Evolutionary conservation across 2,329 filamentous ascomycete species (phyloP), one percentile per base, ranked within the genome.

Genomic region (Ophiosphaerella narmari): DNA sequence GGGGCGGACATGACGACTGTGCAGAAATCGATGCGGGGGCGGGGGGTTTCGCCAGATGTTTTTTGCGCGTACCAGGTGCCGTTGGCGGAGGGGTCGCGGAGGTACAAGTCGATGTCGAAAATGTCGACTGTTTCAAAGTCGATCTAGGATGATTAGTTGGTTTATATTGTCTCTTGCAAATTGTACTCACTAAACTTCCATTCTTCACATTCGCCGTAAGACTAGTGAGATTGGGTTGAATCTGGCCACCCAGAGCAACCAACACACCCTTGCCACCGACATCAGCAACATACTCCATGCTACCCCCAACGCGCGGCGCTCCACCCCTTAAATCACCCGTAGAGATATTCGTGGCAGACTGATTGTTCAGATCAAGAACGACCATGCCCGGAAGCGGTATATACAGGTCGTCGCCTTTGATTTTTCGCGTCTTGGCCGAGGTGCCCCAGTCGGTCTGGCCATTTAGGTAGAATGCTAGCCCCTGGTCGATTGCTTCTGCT

Each of bases 1-100:
- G 71, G 67, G 1, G 77, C 73, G 23, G 75, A 71, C 12, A 67
- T 72, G 1, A 72, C 46, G 0, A 75, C 68, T 4, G 76, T 54
- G 54, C 78, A 81, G 49, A 75, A 77, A 46, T 80, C 77, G 13
- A 77, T 71, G n/a, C 78, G 73, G 12, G 71, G 59, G 18, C 53
- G 43, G 1, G 78, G 78, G 13, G 76, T 68, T 7, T 74, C 61
- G 13, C 78, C 76, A 7, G 68, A 70, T 12, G 76, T 75, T 13
- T 60, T 64, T 56, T 80, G 76, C 18, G 66, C 60, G 54, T 77
- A 76, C 77, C 78, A 80, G 1, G 60, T 68, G 12, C 71, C 32
- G 24, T 26, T 46, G 11, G 12, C 31, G 4, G 8, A 6, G 14
- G 43, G 43, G 14, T 39, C 36, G 8, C 24, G n/a, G 24, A 46